Base-by-base conservation (phyloP, 371 early-diverging fungal genomes). In the Saksenaea vasiformis region DNA sequence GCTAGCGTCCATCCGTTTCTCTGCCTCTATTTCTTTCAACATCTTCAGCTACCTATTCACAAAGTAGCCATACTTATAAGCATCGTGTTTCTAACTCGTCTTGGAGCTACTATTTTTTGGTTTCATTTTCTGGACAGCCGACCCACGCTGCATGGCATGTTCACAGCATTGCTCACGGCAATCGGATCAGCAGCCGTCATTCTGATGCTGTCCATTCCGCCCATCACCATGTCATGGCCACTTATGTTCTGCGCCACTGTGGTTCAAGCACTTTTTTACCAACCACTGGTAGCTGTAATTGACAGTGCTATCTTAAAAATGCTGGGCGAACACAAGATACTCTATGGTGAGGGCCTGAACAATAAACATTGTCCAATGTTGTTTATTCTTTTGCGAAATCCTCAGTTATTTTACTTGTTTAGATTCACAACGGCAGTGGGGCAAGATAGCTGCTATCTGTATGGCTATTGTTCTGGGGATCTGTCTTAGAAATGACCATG, bases 401-500 rank as follows among this genome's bases (percentile, higher is more conserved):
- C 31, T 31, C 31, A 31, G 31, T 7, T 31, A 15, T 34, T 34
- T 19, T 43, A n/a, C 43, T 43, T n/a, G 9, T 54, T 54, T 54
- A 68, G 70, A 67, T 61, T 58, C 62, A 34, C 59, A 69, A 37
- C 59, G 76, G 19, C 64, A 69, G 43, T 79, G 76, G 69, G 79
- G 79, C 0, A 71, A 76, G 57, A 44, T 60, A 13, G 64, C 68
- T n/a, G 65, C 67, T 19, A 72, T 68, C 13, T 27, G 71, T 15
- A 73, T 72, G 72, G 64, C 72, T 0, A 26, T 76, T 3, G 64
- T 62, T 1, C 73, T 79, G 37, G 79, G 76, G 17, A 73, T 66
- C 62, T 73, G 62, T n/a, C 39, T 79, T 15, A 71, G 72, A n/a
- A 70, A 76, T 37, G 79, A 79, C 41, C 76, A 79, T 60, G 79